These are phyloP conservation scores for Hypomyces perniciosus DNA, from an alignment of 2,329 filamentous ascomycete genomes.

Conservation along the genomic window DNA sequence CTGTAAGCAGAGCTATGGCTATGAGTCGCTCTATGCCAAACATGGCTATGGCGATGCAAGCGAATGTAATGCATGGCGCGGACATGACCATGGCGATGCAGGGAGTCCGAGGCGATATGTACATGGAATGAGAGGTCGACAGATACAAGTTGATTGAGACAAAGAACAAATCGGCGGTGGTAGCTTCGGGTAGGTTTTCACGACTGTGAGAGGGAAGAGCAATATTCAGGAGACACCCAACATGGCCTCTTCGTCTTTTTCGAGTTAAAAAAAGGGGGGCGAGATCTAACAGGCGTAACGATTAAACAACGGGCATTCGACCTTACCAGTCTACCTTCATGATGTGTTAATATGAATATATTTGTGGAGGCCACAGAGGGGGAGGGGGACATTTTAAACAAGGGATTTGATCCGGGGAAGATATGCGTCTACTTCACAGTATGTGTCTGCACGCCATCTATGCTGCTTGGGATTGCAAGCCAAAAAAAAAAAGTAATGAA, in stretches of 20 bases:
- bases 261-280: no score
- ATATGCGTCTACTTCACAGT: neutral
- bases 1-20: conserved; percentile 32
- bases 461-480: no score
- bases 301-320: conserved; percentile 20
- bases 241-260: no score
- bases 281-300: conserved; percentile 21
- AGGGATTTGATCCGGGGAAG: neutral
- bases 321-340: conserved; percentile 18
- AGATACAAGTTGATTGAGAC: neutral
- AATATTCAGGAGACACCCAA: no score
- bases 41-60: conserved; percentile 38
- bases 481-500: no score
- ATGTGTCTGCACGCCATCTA: no score
- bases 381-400: neutral
- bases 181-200: no score
- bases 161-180: neutral
- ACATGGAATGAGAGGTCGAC: conserved; percentile 38
- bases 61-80: conserved; percentile 32
- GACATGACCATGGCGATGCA: conserved; percentile 43
- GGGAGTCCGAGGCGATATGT: conserved; percentile 43
- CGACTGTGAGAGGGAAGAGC: no score
- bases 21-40: conserved; percentile 42
- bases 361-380: neutral
- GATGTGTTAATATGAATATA: conserved; percentile 28